These are phyloP conservation scores for Argentina anserina DNA, from an alignment of 306 rosid genomes.

Conservation along the genomic window DNA sequence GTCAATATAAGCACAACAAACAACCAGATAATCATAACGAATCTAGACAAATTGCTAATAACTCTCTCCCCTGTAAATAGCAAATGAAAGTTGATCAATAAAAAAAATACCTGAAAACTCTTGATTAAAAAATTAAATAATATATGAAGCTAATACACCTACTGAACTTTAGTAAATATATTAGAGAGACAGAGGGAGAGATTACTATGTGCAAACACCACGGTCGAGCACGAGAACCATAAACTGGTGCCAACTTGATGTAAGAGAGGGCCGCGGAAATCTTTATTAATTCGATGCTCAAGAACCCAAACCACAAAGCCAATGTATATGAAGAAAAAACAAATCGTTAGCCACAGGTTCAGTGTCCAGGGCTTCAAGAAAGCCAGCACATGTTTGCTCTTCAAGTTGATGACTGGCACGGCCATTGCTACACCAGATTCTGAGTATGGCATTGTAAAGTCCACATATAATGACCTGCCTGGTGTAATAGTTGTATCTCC, in stretches of 20 bases:
- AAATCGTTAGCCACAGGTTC: slow-evolving; percentile 33
- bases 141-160: no score
- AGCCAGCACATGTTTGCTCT: slow-evolving; percentile 26
- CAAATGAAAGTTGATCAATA: no score
- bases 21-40: slow-evolving; percentile 56
- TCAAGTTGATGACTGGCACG: slow-evolving; percentile 22
- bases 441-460: slow-evolving; percentile 42
- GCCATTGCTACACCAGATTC: slow-evolving; percentile 29
- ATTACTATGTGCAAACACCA: slow-evolving; percentile 29
- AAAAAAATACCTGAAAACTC: no score
- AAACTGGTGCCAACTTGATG: slow-evolving; percentile 33
- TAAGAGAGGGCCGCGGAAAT: background rate
- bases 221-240: slow-evolving; percentile 41
- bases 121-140: background rate
- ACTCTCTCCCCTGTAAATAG: slow-evolving; percentile 42
- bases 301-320: slow-evolving; percentile 39
- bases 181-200: background rate
- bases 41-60: slow-evolving; percentile 51
- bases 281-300: slow-evolving; percentile 37
- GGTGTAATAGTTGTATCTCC: slow-evolving; percentile 37
- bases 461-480: slow-evolving; percentile 15
- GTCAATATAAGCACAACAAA: slow-evolving; percentile 55
- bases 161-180: no score
- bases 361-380: slow-evolving; percentile 39
- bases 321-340: slow-evolving; percentile 29